Conservation (phyloP, 495 filamentous ascomycete genomes). For the Neurospora sp. region DNA sequence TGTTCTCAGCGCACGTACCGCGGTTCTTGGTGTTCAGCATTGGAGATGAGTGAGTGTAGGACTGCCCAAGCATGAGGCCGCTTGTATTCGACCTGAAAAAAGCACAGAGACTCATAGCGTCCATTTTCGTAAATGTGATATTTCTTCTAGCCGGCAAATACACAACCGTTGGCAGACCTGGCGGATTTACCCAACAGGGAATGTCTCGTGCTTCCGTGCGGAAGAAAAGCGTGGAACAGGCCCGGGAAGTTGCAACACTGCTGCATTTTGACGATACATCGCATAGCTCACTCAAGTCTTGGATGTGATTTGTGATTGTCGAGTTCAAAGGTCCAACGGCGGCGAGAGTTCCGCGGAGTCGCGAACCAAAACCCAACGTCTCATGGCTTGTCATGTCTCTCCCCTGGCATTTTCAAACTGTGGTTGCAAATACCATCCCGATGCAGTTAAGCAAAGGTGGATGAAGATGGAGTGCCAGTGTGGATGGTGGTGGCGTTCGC, state of each 20-base stretch:
- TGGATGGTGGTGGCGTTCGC: neutral
- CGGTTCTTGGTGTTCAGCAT: neutral
- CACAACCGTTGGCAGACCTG: neutral
- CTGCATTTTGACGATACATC: neutral
- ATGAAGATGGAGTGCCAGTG: neutral
- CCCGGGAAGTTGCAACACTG: neutral
- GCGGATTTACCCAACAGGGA: neutral
- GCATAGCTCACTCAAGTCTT: neutral
- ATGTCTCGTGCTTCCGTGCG: neutral
- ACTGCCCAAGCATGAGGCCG: neutral
- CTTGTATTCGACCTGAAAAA: neutral
- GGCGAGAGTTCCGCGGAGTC: neutral
- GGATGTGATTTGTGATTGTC: neutral
- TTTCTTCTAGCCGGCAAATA: neutral
- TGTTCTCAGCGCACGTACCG: neutral
- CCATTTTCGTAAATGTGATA: neutral
- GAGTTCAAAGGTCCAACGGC: neutral
- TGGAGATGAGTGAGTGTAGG: neutral
- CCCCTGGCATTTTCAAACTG: neutral
- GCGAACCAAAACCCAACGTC: neutral
- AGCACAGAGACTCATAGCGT: neutral
- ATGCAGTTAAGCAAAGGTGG: neutral
- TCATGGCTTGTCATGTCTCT: neutral
- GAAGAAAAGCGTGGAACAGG: neutral
- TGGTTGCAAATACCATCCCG: neutral